Base-by-base conservation (phyloP, 2,329 filamentous ascomycete species). In the Trichophyton schoenleinii region DNA sequence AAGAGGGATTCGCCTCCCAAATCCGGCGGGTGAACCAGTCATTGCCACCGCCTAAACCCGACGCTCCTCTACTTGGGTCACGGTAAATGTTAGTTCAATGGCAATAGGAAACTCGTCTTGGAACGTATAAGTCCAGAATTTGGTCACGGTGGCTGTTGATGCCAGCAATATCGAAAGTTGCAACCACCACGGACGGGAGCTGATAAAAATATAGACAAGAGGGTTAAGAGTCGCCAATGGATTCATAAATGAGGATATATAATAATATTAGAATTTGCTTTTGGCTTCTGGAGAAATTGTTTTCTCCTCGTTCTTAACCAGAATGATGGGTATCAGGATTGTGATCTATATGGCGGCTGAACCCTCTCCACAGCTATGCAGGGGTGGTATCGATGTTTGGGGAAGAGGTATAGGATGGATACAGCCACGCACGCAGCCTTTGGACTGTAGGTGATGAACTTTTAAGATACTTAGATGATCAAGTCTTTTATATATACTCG, bases 1-100 rank as follows among this genome's bases (percentile, higher is more conserved):
- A 28, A 78, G 67, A 3, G 61, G 60, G 20, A 60, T 49, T 15
- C 22, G 57, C 41, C 42, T 57, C 31, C 38, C 22, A 15, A 18
- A 48, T 20, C 52, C 42, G 5, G 42, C 28, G 20, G 62, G 52
- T 15, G 20, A 36, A 15, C 28, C 44, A 25, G 25, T 62, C 62
- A 62, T 63, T 18, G 36, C 36, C 13, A 15, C 52, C 28, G 11
- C 38, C 34, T 36, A 55, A 42, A 49, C 36, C 41, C 34, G 46
- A 8, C 4, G 42, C 4, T 22, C 11, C 5, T 46, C 18, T 20
- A 15, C 11, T 15, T 13, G 11, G 11, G 34, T 8, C 8, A 52
- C 22, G n/a, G 6, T 60, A 13, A 60, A 22, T 46, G 20, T 15
- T 22, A 60, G 6, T 3, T 49, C 18, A 22, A 60, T 31, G 8